Evolutionary conservation across 441 rosid species (phyloP).

Genomic region (Gossypium lobatum): DNA sequence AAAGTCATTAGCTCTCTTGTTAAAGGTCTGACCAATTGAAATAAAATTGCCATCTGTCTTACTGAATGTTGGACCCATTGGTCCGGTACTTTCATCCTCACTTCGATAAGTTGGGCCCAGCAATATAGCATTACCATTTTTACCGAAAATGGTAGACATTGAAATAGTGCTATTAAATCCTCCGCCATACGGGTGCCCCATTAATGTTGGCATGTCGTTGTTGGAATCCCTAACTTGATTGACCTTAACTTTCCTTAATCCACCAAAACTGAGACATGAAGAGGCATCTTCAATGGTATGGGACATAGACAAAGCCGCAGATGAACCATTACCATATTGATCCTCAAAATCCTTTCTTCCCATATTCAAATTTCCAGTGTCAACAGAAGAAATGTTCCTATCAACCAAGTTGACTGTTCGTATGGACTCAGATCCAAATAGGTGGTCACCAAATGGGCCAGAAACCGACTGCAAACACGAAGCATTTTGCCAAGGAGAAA

Average conservation of each 20-base stretch:
- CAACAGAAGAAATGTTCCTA: constrained; percentile 29
- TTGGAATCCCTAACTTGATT: constrained; percentile 33
- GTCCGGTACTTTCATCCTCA: constrained; percentile 21
- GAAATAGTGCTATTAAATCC: constrained; percentile 24
- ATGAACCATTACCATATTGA: constrained; percentile 29
- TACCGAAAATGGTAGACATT: constrained; percentile 20
- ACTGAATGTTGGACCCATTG: constrained; percentile 26
- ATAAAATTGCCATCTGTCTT: constrained; percentile 26
- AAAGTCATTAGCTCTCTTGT: constrained; percentile 28
- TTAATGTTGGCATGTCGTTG: constrained; percentile 20
- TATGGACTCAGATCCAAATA: constrained; percentile 35
- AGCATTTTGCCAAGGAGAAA: constrained; percentile 29
- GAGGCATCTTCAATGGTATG: constrained; percentile 32
- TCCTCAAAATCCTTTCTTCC: constrained; percentile 37
- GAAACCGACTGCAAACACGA: constrained; percentile 30
- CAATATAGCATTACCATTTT: constrained; percentile 25
- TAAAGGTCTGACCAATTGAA: constrained; percentile 25
- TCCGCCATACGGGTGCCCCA: constrained; percentile 23
- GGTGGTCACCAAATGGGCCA: constrained; percentile 27
- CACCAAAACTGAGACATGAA: constrained; percentile 28
- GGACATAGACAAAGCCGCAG: constrained; percentile 31
- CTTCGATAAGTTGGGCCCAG: constrained; percentile 25
- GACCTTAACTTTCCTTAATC: constrained; percentile 36
- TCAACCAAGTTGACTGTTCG: constrained; percentile 28
- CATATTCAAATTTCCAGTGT: constrained; percentile 31